These are phyloP conservation scores for Rubia balearica DNA, from an alignment of 305 asterid genomes.

Conservation along the genomic window DNA sequence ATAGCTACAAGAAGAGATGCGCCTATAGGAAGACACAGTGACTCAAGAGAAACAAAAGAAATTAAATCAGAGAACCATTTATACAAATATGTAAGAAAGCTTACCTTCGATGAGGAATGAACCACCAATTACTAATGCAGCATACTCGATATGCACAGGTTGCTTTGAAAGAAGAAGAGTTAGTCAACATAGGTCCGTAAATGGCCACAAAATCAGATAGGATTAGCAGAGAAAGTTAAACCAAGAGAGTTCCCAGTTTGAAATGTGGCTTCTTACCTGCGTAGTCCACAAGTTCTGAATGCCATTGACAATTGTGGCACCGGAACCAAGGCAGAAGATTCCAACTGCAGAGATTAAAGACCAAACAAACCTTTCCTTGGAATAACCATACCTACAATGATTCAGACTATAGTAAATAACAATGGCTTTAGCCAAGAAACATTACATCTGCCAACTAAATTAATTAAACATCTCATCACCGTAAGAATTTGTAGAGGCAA, in stretches of 20 bases:
- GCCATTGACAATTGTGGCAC: slow-evolving; percentile 94
- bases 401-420: slow-evolving; percentile 22
- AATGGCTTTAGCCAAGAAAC: background rate
- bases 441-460: background rate
- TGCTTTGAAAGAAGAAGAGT: slow-evolving; percentile 38
- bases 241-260: slow-evolving; percentile 17
- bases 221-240: background rate
- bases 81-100: background rate
- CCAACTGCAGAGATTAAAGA: slow-evolving; percentile 98
- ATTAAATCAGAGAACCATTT: background rate
- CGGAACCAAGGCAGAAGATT: slow-evolving; percentile 91
- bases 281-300: slow-evolving; percentile 88
- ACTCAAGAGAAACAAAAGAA: background rate
- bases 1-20: slow-evolving; percentile 89
- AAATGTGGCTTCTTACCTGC: slow-evolving; percentile 39
- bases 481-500: background rate
- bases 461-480: background rate
- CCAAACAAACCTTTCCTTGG: slow-evolving; percentile 99
- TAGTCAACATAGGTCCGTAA: background rate
- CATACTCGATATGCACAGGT: slow-evolving; percentile 85
- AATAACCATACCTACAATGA: slow-evolving; percentile 80
- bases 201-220: background rate
- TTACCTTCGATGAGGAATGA: slow-evolving; percentile 89
- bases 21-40: slow-evolving; percentile 40
- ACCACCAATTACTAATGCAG: slow-evolving; percentile 93